A percentile compares a stretch with the other conserved stretches of the same genome.
These are phyloP conservation scores for Vitis riparia DNA, from an alignment of 164 flowering plant species.

Conservation along the genomic window DNA sequence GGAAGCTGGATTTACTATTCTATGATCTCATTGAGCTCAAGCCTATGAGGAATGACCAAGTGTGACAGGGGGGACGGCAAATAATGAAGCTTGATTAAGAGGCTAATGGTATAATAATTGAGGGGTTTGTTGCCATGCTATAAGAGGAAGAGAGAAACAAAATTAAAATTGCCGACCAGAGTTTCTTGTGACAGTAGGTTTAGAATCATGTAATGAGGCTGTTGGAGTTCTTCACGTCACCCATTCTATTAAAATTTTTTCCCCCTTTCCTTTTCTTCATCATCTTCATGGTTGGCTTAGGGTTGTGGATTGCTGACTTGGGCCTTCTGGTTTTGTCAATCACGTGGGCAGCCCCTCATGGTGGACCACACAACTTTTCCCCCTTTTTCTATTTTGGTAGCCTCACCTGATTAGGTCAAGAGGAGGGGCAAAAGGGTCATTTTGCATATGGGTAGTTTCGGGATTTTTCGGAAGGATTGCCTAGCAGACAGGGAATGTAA, in stretches of 20 bases:
- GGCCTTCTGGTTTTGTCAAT: slow-evolving; percentile 32
- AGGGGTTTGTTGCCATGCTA: slow-evolving; percentile 4
- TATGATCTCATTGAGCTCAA: no score
- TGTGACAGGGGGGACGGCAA: slow-evolving; percentile 23
- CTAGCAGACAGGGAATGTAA: slow-evolving; percentile 28
- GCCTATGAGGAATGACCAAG: no score
- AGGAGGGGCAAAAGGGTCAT: slow-evolving; percentile 5
- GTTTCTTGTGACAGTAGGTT: slow-evolving; percentile 57
- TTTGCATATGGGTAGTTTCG: slow-evolving; percentile 10
- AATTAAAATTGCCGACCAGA: slow-evolving; percentile 41
- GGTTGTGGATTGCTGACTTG: slow-evolving; percentile 39
- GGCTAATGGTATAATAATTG: slow-evolving; percentile 9
- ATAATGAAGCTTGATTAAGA: slow-evolving; percentile 7
- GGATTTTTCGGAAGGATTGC: slow-evolving; percentile 15
- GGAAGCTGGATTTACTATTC: no score
- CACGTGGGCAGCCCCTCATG: slow-evolving; percentile 49
- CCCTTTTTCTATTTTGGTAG: slow-evolving; percentile 10
- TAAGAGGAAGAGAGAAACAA: slow-evolving; percentile 6
- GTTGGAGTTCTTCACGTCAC: slow-evolving; percentile 69
- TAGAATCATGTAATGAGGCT: slow-evolving; percentile 24
- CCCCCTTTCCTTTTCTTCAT: no score
- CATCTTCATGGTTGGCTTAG: slow-evolving; percentile 12
- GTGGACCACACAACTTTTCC: slow-evolving; percentile 25
- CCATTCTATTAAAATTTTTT: not conserved
- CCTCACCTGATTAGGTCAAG: slow-evolving; percentile 29